A percentile compares a stretch with the other conserved stretches of the same genome.
Conservation (phyloP, 441 rosid species). For the Hura crepitans region DNA sequence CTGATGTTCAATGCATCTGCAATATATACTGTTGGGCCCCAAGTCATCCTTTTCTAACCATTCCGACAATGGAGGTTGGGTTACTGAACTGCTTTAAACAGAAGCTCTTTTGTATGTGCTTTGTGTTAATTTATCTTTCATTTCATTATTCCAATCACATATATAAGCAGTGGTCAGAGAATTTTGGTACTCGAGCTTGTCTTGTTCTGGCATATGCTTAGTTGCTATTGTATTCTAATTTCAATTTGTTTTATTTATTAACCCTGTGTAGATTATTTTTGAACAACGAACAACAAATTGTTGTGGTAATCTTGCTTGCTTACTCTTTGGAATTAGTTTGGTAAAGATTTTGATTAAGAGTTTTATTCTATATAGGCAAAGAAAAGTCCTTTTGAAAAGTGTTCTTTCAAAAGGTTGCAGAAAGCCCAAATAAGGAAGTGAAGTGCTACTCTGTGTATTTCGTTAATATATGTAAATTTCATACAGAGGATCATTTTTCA, state of each 20-base stretch:
- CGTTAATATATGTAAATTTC: no score
- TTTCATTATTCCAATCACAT: constrained; percentile 18
- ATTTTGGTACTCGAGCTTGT: constrained; percentile 26
- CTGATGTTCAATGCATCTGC: constrained; percentile 37
- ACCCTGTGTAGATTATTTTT: constrained; percentile 23
- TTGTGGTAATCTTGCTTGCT: no score
- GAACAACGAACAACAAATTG: no score
- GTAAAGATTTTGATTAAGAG: no score
- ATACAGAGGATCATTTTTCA: no score
- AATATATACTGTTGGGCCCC: constrained; percentile 29
- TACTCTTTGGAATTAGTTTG: no score
- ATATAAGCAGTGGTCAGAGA: constrained; percentile 34
- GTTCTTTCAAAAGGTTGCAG: no score
- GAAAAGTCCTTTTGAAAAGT: no score
- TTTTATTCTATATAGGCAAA: no score
- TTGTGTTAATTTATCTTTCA: constrained; percentile 37
- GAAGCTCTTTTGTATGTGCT: constrained; percentile 38
- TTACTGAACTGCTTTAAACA: constrained; percentile 31
- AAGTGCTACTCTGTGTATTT: no score
- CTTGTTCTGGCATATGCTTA: constrained; percentile 30
- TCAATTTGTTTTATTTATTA: constrained; percentile 23
- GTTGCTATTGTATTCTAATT: constrained; percentile 27
- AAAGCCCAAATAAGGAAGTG: no score
- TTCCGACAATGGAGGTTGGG: constrained; percentile 32
- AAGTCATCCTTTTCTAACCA: constrained; percentile 28